These are phyloP conservation scores for Schwanniomyces polymorphus DNA, from an alignment of 805 yeast genomes.

Conservation along the genomic window DNA sequence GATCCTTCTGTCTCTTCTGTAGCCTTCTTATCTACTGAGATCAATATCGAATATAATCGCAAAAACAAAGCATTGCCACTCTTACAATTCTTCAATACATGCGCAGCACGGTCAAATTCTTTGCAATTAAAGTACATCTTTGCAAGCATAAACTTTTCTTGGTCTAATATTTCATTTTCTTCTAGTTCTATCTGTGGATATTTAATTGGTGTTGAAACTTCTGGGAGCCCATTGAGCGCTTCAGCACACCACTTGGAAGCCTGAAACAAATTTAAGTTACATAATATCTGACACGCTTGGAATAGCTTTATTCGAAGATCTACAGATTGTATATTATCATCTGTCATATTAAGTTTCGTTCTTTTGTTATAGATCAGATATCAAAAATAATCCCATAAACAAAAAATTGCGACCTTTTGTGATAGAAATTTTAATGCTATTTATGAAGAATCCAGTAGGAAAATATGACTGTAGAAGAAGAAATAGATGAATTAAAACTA, in stretches of 20 bases:
- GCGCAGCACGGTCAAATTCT: slow-evolving; percentile 80
- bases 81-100: slow-evolving; percentile 50
- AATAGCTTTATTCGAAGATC: slow-evolving; percentile 23
- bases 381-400: neutral
- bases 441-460: neutral
- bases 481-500: neutral
- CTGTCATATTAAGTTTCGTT: slow-evolving; percentile 2
- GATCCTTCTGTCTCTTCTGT: slow-evolving; percentile 75
- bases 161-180: slow-evolving; percentile 36
- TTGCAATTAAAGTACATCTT: slow-evolving; percentile 74
- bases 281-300: slow-evolving; percentile 37
- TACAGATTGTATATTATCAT: slow-evolving; percentile 6
- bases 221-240: slow-evolving; percentile 63
- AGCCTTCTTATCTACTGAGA: slow-evolving; percentile 74
- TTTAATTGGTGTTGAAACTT: slow-evolving; percentile 8
- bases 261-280: slow-evolving; percentile 60
- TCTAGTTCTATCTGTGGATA: slow-evolving; percentile 10
- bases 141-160: slow-evolving; percentile 57
- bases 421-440: neutral
- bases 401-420: neutral
- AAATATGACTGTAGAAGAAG: neutral
- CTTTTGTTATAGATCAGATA: neutral
- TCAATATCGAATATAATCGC: slow-evolving; percentile 63
- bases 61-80: slow-evolving; percentile 60
- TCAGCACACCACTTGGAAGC: slow-evolving; percentile 86